Base-by-base conservation (phyloP, 2,329 filamentous ascomycete species). In the Tympanopsis confertula region DNA sequence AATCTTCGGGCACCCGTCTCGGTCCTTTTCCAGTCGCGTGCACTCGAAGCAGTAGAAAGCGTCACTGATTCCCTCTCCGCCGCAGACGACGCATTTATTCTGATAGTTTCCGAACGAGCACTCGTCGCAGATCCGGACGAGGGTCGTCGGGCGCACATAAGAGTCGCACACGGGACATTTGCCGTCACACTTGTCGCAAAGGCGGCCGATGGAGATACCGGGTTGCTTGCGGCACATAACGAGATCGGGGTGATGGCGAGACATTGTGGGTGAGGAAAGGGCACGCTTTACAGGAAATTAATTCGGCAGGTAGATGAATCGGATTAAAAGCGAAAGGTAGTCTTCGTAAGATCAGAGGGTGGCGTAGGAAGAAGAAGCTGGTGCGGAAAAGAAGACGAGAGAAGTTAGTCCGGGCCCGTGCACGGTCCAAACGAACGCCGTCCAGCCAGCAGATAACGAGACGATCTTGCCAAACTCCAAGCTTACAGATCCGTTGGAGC, bases 1-100 rank as follows among this genome's bases (percentile, higher is more conserved):
- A 62, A 98, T 98, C 76, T 98, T 98, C 38, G 91, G 91, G 61
- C 91, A 98, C 2, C 91, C 91, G 56, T 98, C 91, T 43, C 91
- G 71, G 57, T 98, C 91, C 64, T 96, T 98, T 59, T 98, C 91
- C 13, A 98, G 66, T 5, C 91, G 75, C 41, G 91, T 98, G 59
- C 91, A 98, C 64, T 98, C 91, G 56, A 96, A 96, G 69, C 91
- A 98, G 68, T 98, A 98, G 62, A 96, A 96, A 36, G 91, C 91
- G 59, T 98, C 91, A 22, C 84, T 91, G 58, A 98, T 98, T 20
- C 91, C 91, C 65, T 96, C 91, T 50, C 91, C 91, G 58, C 91
- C 91, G 63, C 91, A 98, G 32, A 98, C 91, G 49, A 98, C 87
- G 59, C 91, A 98, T 63, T 98, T 98, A 69, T 98, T 98, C 67